Evolutionary conservation across 495 filamentous ascomycete genomes (phyloP), one percentile per base, ranked within the genome.

Genomic region (Geopyxis carbonaria): DNA sequence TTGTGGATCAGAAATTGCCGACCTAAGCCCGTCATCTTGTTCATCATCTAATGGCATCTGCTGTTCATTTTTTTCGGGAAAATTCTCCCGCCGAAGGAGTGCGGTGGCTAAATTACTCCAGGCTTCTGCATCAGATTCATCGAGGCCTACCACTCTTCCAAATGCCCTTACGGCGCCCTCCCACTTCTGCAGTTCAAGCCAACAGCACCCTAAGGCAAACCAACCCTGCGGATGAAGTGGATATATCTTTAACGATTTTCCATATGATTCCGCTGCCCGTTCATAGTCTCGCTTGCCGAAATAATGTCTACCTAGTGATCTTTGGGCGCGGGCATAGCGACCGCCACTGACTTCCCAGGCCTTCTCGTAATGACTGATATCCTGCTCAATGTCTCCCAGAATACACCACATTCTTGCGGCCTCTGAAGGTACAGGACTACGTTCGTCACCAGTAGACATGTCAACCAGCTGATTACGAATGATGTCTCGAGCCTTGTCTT

Each of bases 41-140:
- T 18, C 39, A 15, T 51, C 46, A 13, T 60, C 60, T 8, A 57
- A 47, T n/a, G 51, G 43, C 15, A 51, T 40, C 8, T 47, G 22
- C 27, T 18, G 25, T 4, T 13, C 4, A 7, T 39, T 4, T 3
- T 34, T 9, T 11, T 20, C 22, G n/a, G 8, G 8, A 30, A 15
- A 10, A 3, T 42, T 13, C 11, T 22, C 22, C 6, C 57, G 42
- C n/a, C 61, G 62, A 0, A 85, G 59, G 21, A 93, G 68, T 0
- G 87, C 75, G 0, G 79, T 84, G 4, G 84, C 89, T 9, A 99
- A 72, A 48, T 95, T 99, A 44, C 78, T 89, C 81, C 86, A 99
- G 2, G 81, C 80, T 46, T 93, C 76, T 2, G 80, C 89, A 52
- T 95, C 89, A 28, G 72, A 75, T 28, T 87, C 83, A 25, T 93